A percentile compares a stretch with the other conserved stretches of the same genome.
Conservation (phyloP, 192 early-diverging fungal genomes). For the Linnemannia hyalina region DNA sequence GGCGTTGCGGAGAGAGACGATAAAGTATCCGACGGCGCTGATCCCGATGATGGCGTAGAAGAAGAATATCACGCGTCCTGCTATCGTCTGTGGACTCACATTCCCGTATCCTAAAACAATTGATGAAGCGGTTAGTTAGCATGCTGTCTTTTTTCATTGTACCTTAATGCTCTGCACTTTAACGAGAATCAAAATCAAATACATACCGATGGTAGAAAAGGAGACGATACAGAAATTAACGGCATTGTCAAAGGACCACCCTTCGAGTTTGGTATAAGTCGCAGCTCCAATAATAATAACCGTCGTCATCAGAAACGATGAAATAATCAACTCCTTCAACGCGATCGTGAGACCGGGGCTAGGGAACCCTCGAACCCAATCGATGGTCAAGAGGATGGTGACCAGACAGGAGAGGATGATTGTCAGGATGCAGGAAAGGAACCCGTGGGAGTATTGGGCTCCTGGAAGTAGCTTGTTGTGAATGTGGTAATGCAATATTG, state of each 20-base stretch:
- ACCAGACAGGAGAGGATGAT: slow-evolving; percentile 28
- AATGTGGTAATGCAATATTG: slow-evolving; percentile 19
- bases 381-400: slow-evolving; percentile 26
- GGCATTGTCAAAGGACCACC: slow-evolving; percentile 43
- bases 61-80: slow-evolving; percentile 36
- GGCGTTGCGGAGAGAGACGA: slow-evolving; percentile 39
- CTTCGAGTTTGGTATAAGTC: slow-evolving; percentile 29
- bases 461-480: slow-evolving; percentile 10
- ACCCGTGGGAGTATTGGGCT: slow-evolving; percentile 47
- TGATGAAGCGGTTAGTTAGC: too few relatives aligned
- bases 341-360: slow-evolving; percentile 35
- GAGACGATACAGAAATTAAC: slow-evolving; percentile 57
- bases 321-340: slow-evolving; percentile 44
- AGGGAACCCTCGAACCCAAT: slow-evolving; percentile 50
- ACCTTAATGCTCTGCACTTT: background rate
- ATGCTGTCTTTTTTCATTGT: too few relatives aligned
- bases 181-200: background rate
- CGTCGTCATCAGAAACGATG: slow-evolving; percentile 45
- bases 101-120: slow-evolving; percentile 37
- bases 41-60: slow-evolving; percentile 38
- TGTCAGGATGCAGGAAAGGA: slow-evolving; percentile 27
- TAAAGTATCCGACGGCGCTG: slow-evolving; percentile 38
- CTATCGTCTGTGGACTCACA: slow-evolving; percentile 28
- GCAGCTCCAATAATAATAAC: slow-evolving; percentile 39
- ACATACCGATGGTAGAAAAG: slow-evolving; percentile 44